Conservation (phyloP, 1,139 yeast species). For the Ogataea hybrid region DNA sequence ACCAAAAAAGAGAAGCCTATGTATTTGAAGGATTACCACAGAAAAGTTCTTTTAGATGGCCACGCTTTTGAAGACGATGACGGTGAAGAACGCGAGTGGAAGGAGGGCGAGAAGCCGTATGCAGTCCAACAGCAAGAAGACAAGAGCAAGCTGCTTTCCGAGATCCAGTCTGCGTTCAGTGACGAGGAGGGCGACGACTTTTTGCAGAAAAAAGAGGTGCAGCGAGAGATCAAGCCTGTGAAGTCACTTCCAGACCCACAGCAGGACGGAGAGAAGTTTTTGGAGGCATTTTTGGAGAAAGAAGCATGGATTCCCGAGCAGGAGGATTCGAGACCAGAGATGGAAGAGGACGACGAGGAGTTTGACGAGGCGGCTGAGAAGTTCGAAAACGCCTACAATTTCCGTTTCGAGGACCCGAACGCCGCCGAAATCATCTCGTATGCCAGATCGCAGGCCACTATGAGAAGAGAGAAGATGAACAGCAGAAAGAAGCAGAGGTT, state of each 20-base stretch:
- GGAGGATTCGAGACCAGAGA: slow-evolving; percentile 38
- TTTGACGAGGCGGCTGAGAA: slow-evolving; percentile 91
- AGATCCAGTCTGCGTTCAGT: slow-evolving; percentile 66
- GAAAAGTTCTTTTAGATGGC: slow-evolving; percentile 72
- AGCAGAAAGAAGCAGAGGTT: slow-evolving; percentile 84
- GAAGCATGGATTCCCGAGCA: slow-evolving; percentile 88
- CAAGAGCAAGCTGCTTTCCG: slow-evolving; percentile 65
- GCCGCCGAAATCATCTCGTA: slow-evolving; percentile 93
- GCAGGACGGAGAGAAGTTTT: slow-evolving; percentile 61
- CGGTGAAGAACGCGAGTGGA: slow-evolving; percentile 47
- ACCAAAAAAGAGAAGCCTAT: slow-evolving; percentile 66
- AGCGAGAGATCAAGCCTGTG: slow-evolving; percentile 14
- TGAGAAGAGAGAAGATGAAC: slow-evolving; percentile 75
- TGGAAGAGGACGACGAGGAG: slow-evolving; percentile 75
- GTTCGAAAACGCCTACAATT: slow-evolving; percentile 90
- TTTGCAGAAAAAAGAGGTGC: slow-evolving; percentile 49
- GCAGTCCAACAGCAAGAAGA: slow-evolving; percentile 76
- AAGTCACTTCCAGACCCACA: slow-evolving; percentile 65
- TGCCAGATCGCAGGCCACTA: slow-evolving; percentile 92
- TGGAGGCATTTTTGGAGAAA: slow-evolving; percentile 65
- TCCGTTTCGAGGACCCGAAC: slow-evolving; percentile 89
- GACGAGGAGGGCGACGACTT: slow-evolving; percentile 51
- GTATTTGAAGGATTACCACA: slow-evolving; percentile 87
- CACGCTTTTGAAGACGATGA: slow-evolving; percentile 52
- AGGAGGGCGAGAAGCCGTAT: slow-evolving; percentile 58